Conservation (phyloP, 331 rosid species). For the Pyrus hybrid region DNA sequence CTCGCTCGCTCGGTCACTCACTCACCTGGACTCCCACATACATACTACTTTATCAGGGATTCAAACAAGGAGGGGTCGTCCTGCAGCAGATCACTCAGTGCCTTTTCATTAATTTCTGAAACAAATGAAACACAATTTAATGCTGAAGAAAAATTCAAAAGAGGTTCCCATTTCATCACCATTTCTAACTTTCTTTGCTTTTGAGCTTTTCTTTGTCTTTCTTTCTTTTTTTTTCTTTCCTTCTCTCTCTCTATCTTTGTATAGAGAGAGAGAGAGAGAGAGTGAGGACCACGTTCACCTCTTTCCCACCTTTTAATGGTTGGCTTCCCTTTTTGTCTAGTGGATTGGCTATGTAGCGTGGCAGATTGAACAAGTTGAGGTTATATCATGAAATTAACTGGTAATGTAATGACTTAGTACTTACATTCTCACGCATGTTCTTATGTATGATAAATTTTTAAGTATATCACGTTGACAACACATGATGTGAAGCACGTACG, state of each 20-base stretch:
- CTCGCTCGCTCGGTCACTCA: background rate
- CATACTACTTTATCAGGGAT: background rate
- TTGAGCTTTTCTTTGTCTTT: background rate
- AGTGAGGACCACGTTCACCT: constrained; percentile 37
- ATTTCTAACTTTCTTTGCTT: background rate
- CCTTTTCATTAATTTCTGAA: constrained; percentile 25
- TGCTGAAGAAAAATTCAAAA: background rate
- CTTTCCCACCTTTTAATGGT: constrained; percentile 41
- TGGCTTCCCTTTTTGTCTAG: constrained; percentile 17
- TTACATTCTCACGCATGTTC: accelerated
- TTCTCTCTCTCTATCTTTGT: background rate
- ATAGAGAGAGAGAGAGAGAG: too few relatives aligned
- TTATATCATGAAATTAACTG: too few relatives aligned
- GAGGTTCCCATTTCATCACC: constrained; percentile 1
- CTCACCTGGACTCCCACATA: background rate
- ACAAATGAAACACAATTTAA: background rate
- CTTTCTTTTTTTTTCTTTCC: too few relatives aligned
- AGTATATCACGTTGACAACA: too few relatives aligned
- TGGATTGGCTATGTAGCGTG: background rate
- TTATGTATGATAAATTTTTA: too few relatives aligned
- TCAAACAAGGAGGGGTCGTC: background rate
- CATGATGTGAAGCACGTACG: too few relatives aligned
- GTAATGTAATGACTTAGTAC: accelerated
- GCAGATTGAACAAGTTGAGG: background rate
- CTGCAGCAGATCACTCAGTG: constrained; percentile 5